Base-by-base conservation (phyloP, 2,329 filamentous ascomycete genomes). In the Nemania sp. region DNA sequence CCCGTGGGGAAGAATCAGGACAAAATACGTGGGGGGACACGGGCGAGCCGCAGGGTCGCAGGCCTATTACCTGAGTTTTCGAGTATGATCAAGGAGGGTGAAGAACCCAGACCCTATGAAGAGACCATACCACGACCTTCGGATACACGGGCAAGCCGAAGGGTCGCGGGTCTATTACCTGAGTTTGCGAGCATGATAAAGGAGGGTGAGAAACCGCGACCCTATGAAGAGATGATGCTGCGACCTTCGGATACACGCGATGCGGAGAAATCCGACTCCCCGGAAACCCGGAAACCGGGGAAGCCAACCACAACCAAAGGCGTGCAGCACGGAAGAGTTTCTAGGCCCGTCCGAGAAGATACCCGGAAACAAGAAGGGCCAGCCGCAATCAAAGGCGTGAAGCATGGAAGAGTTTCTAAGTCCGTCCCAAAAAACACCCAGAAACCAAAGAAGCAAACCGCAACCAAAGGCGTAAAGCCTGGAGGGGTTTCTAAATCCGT, bases 1-100 rank as follows among this genome's bases (percentile, higher is more conserved):
- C 47, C 46, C 25, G 34, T n/a, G 20, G 47, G 40, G 25, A 48
- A n/a, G 34, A 56, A 18, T 29, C 42, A 52, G 37, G 48, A 40
- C 34, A 60, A 52, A 12, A 49, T 25, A 11, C 57, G 57, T 20
- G 32, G 48, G 35, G 57, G 57, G 48, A 18, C 20, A 45, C 5
- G 42, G 5, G 21, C 9, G 1, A 56, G 53, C 35, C 45, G 53
- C 13, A 48, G 53, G 37, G 37, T 56, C 13, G 53, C 47, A 2
- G 47, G 47, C 1, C 29, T 51, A 40, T 29, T n/a, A 5, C 54
- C 54, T 7, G 47, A 57, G 39, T n/a, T n/a, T n/a, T n/a, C n/a
- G n/a, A n/a, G n/a, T n/a, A n/a, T n/a, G n/a, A n/a, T n/a, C n/a
- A n/a, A n/a, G n/a, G n/a, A n/a, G n/a, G n/a, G n/a, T n/a, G n/a